phyloP scores from a whole-genome alignment of 495 filamentous ascomycete genomes.

The Chaetomidium leptoderma region DNA sequence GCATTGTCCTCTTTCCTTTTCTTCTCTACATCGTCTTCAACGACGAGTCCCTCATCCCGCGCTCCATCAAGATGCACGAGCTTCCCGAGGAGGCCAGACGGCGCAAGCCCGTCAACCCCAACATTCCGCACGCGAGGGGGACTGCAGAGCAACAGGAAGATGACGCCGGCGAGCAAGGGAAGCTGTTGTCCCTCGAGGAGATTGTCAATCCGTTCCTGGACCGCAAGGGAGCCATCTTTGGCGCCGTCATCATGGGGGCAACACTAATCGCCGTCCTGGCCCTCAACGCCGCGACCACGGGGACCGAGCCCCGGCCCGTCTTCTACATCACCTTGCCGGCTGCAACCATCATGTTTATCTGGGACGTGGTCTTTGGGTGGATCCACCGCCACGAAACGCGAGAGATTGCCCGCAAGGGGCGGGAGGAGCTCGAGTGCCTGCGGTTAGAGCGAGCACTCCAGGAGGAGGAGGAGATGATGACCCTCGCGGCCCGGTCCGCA shows the following conservation, averaged over 20 bases:
- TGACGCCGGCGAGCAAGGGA: slow-evolving; percentile 44
- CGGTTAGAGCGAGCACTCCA: slow-evolving; percentile 34
- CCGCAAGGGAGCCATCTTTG: slow-evolving; percentile 56
- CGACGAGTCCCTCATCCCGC: slow-evolving; percentile 56
- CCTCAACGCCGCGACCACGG: slow-evolving; percentile 53
- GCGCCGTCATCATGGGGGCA: slow-evolving; percentile 56
- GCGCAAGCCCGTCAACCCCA: slow-evolving; percentile 59
- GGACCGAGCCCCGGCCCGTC: slow-evolving; percentile 44
- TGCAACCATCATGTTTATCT: slow-evolving; percentile 58
- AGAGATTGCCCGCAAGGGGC: slow-evolving; percentile 53
- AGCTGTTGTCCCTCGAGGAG: slow-evolving; percentile 57
- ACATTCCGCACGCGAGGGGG: slow-evolving; percentile 59
- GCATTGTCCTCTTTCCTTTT: slow-evolving; percentile 59
- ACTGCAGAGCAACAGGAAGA: slow-evolving; percentile 50
- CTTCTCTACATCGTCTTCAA: slow-evolving; percentile 61
- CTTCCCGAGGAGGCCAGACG: slow-evolving; percentile 51
- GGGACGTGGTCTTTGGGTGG: slow-evolving; percentile 59
- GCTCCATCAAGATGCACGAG: slow-evolving; percentile 60
- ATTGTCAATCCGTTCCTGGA: slow-evolving; percentile 69
- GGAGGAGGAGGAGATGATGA: slow-evolving; percentile 21
- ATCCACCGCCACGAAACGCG: slow-evolving; percentile 53
- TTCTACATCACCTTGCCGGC: slow-evolving; percentile 61
- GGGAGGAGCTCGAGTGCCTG: slow-evolving; percentile 46
- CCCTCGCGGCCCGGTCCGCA: background rate
- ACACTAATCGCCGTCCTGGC: slow-evolving; percentile 56